Evolutionary conservation across 2,329 filamentous ascomycete genomes (phyloP), one percentile per base, ranked within the genome.

Genomic region (Rhytidhysteron rufulum): DNA sequence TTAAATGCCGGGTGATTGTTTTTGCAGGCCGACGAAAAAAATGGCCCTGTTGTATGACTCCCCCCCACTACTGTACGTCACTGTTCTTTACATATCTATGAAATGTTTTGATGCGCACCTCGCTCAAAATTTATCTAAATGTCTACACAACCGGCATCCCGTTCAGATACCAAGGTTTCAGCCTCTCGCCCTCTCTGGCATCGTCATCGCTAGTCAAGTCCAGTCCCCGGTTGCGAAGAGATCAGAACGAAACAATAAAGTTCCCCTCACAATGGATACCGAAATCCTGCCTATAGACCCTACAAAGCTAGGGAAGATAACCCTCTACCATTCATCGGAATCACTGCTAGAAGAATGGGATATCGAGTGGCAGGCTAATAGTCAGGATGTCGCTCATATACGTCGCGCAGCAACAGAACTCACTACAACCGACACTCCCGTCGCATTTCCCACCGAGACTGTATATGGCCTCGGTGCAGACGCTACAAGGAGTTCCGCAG

Each of bases 381-480:
- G 69, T 3, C 45, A 60, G 2, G 76, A 79, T 50, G 68, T 70
- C 3, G 64, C 70, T 25, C 67, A 73, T 41, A 73, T 95, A 27
- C 67, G 71, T 42, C 70, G 80, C 40, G 88, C 88, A 1, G 88
- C 86, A 2, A 60, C 74, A 10, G 75, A 82, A 48, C 71, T 95
- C 25, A 77, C 73, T 37, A 73, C 73, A 15, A 82, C 77, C 37
- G 77, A 87, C 58, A 77, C 77, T 3, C 93, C 93, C 4, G 88
- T 98, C 34, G 93, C 88, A 1, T 98, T 98, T 61, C 93, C 93
- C 1, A 98, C 93, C 0, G 93, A 98, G 69, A 98, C 93, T 0
- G 93, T 98, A 1, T 98, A 98, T 62, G 93, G 93, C 0, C 77
- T 98, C 6, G 93, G 89, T n/a, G 93, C 93, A 11, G 93, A 97